phyloP scores from a whole-genome alignment of 176 grass and related monocot species.

The Phoenix dactylifera region DNA sequence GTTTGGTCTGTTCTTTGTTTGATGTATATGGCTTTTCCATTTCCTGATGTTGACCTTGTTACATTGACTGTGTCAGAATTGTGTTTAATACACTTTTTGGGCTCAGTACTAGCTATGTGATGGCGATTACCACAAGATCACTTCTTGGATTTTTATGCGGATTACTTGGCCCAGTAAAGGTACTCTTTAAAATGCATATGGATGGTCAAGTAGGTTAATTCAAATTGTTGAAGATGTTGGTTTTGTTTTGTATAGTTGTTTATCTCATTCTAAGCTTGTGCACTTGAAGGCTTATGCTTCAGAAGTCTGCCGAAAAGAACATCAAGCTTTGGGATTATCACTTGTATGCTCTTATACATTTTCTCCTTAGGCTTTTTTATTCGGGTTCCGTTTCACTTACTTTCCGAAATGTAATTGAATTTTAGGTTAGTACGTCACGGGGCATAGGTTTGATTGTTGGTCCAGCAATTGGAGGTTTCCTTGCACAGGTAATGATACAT shows the following conservation, averaged over 20 bases:
- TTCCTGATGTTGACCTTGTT: constrained; percentile 6
- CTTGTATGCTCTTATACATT: constrained; percentile 24
- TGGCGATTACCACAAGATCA: constrained; percentile 83
- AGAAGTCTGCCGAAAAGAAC: constrained; percentile 52
- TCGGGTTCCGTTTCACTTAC: background rate
- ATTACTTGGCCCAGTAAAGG: constrained; percentile 88
- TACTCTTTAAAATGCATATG: constrained; percentile 7
- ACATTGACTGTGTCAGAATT: constrained; percentile 36
- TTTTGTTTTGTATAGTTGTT: background rate
- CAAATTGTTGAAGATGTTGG: background rate
- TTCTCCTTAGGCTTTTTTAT: background rate
- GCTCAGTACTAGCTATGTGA: constrained; percentile 79
- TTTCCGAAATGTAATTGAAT: background rate
- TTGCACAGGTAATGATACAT: constrained; percentile 38
- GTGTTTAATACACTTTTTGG: constrained; percentile 89
- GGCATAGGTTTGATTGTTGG: constrained; percentile 58
- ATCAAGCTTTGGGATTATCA: constrained; percentile 38
- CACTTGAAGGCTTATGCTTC: constrained; percentile 50
- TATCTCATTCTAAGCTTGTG: no score
- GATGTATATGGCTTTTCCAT: constrained; percentile 1
- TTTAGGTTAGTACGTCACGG: constrained; percentile 44
- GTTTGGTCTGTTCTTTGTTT: constrained; percentile 1
- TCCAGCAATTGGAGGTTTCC: constrained; percentile 57
- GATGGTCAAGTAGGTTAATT: background rate
- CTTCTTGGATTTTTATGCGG: constrained; percentile 81